These are phyloP conservation scores for Cercospora janseana DNA, from an alignment of 2,329 filamentous ascomycete genomes.

Conservation along the genomic window DNA sequence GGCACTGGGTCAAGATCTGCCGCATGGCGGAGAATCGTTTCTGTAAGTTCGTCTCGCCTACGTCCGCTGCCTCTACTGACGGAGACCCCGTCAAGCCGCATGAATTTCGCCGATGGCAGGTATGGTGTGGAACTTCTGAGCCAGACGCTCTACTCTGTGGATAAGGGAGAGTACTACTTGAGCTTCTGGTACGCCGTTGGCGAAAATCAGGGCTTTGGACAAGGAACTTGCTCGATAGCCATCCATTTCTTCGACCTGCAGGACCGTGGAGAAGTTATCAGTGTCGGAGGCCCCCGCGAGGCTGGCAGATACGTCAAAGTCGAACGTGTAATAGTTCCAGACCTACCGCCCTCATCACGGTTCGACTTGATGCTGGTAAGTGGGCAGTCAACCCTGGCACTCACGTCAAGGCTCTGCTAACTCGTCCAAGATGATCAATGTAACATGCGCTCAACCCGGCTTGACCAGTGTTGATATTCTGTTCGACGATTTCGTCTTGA, in stretches of 20 bases:
- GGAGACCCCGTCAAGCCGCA: no score
- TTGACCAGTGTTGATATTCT: constrained; percentile 1
- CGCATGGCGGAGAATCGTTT: constrained; percentile 1
- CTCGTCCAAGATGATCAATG: not conserved
- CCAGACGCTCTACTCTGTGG: not conserved
- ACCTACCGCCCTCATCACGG: no score
- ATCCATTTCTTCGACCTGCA: not conserved
- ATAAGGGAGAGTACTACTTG: not conserved
- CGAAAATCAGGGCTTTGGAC: not conserved
- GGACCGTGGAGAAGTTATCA: no score
- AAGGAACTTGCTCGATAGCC: not conserved
- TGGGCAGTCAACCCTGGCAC: no score
- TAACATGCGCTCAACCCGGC: not conserved
- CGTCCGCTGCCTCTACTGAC: no score
- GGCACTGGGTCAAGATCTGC: not conserved
- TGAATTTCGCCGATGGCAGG: no score
- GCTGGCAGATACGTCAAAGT: no score
- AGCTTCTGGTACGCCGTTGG: not conserved
- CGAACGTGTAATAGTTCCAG: no score
- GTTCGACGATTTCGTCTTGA: not conserved
- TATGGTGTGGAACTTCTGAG: not conserved
- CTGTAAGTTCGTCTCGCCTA: no score
- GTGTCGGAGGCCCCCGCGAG: not conserved
- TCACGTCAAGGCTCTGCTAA: not conserved
- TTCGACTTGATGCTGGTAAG: no score